These are phyloP conservation scores for Apiospora malaysiana DNA, from an alignment of 2,329 filamentous ascomycete species.

Conservation along the genomic window DNA sequence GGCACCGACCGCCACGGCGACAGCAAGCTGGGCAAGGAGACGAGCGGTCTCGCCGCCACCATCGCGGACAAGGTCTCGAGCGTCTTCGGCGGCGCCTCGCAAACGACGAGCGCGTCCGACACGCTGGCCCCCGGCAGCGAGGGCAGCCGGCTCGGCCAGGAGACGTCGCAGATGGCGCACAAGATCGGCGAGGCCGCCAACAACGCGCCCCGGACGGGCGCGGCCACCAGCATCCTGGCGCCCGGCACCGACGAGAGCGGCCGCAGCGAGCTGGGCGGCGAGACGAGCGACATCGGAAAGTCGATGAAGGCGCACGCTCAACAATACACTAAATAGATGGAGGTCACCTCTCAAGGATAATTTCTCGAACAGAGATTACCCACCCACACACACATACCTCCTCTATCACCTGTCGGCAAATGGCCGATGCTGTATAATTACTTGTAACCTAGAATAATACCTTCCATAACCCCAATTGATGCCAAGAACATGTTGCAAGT, in stretches of 20 bases:
- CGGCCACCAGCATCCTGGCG: not conserved
- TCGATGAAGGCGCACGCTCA: not conserved
- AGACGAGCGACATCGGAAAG: not conserved
- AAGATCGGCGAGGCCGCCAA: not conserved
- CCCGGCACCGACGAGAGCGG: not conserved
- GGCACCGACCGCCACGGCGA: constrained; percentile 17
- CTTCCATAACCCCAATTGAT: not conserved
- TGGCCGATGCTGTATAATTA: not conserved
- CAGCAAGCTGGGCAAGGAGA: constrained; percentile 17
- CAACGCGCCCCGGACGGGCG: not conserved
- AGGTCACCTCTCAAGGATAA: too few species aligned
- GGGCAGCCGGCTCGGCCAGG: constrained; percentile 17
- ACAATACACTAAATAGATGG: not conserved
- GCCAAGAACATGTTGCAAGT: too few species aligned
- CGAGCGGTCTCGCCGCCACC: constrained; percentile 9
- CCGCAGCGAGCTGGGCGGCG: not conserved
- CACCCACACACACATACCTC: too few species aligned
- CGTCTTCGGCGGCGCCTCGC: not conserved
- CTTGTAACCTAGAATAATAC: not conserved
- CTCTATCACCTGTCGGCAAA: not conserved
- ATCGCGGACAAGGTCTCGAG: constrained; percentile 14
- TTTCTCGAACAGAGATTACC: not conserved
- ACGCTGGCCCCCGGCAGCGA: not conserved
- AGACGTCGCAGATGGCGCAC: constrained; percentile 5
- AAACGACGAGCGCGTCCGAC: constrained; percentile 7